These are phyloP conservation scores for Vickermania ingenoplastis DNA, from an alignment of 208 protist genomes.

Conservation along the genomic window DNA sequence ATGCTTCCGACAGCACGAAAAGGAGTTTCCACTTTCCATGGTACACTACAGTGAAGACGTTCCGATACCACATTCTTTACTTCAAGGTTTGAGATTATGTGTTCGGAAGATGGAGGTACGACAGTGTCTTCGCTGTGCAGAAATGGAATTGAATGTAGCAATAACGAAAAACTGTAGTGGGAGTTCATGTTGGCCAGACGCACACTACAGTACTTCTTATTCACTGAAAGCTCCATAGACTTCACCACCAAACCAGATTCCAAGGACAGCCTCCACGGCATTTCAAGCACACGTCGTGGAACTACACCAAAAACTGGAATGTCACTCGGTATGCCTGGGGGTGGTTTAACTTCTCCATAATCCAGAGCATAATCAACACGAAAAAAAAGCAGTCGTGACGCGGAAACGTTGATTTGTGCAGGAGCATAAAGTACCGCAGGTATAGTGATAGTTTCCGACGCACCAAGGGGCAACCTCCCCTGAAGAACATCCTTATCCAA, in stretches of 20 bases:
- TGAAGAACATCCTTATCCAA: slow-evolving; percentile 48
- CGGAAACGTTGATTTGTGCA: slow-evolving; percentile 26
- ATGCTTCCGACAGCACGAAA: slow-evolving; percentile 48
- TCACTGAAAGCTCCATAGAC: slow-evolving; percentile 41
- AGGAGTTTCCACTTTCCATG: slow-evolving; percentile 67
- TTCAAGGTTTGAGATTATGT: slow-evolving; percentile 72
- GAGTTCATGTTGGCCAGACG: slow-evolving; percentile 59
- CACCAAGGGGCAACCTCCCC: slow-evolving; percentile 29
- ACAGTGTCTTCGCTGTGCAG: slow-evolving; percentile 47
- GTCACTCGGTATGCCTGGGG: slow-evolving; percentile 52
- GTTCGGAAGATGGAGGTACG: slow-evolving; percentile 64
- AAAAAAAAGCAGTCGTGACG: slow-evolving; percentile 63
- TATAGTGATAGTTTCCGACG: slow-evolving; percentile 52
- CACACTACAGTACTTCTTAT: slow-evolving; percentile 66
- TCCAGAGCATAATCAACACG: slow-evolving; percentile 61
- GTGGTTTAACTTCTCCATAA: slow-evolving; percentile 44
- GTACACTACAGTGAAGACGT: slow-evolving; percentile 19
- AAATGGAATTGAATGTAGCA: slow-evolving; percentile 54
- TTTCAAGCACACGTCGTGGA: slow-evolving; percentile 72
- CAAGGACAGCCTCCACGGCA: slow-evolving; percentile 72
- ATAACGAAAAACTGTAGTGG: slow-evolving; percentile 67
- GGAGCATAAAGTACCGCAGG: slow-evolving; percentile 48
- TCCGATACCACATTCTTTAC: slow-evolving; percentile 41
- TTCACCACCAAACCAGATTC: slow-evolving; percentile 51
- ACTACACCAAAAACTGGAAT: slow-evolving; percentile 85